Evolutionary conservation across 306 rosid species (phyloP).

Genomic region (Inga leiocalycina): DNA sequence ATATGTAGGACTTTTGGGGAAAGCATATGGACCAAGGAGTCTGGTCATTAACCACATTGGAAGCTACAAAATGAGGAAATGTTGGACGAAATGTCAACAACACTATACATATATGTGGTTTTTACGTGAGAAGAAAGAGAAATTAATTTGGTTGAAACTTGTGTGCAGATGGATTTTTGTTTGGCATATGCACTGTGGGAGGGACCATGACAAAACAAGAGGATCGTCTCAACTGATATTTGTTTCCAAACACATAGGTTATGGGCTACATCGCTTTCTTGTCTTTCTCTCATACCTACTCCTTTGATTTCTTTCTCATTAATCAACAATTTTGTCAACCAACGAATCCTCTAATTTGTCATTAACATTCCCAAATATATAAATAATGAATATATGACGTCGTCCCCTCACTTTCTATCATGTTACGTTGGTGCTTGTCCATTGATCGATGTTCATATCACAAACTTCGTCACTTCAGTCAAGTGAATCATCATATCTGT

Average conservation of each 20-base stretch:
- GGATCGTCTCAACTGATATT: slow-evolving; percentile 25
- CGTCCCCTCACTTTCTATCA: not conserved
- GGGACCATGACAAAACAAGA: slow-evolving; percentile 50
- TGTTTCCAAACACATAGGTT: slow-evolving; percentile 19
- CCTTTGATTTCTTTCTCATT: not conserved
- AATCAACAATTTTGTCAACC: not conserved
- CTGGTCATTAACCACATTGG: slow-evolving; percentile 39
- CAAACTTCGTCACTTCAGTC: not conserved
- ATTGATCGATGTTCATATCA: not conserved
- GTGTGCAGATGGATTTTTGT: slow-evolving; percentile 7
- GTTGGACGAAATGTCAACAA: slow-evolving; percentile 39
- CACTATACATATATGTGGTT: slow-evolving; percentile 27
- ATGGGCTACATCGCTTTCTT: slow-evolving; percentile 45
- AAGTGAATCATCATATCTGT: not conserved
- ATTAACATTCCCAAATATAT: not conserved
- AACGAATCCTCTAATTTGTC: slow-evolving; percentile 14
- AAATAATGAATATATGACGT: not conserved
- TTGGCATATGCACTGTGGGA: slow-evolving; percentile 38
- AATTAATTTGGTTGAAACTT: slow-evolving; percentile 30
- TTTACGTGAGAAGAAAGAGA: slow-evolving; percentile 34
- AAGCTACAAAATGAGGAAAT: slow-evolving; percentile 48
- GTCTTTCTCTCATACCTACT: slow-evolving; percentile 49
- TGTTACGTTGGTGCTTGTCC: not conserved
- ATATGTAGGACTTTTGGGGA: slow-evolving; percentile 30
- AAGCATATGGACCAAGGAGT: slow-evolving; percentile 34